Percentiles rank a stretch among this genome's conserved stretches.
phyloP scores from a whole-genome alignment of 345 rosid genomes.

The Anastatica hierochuntica region DNA sequence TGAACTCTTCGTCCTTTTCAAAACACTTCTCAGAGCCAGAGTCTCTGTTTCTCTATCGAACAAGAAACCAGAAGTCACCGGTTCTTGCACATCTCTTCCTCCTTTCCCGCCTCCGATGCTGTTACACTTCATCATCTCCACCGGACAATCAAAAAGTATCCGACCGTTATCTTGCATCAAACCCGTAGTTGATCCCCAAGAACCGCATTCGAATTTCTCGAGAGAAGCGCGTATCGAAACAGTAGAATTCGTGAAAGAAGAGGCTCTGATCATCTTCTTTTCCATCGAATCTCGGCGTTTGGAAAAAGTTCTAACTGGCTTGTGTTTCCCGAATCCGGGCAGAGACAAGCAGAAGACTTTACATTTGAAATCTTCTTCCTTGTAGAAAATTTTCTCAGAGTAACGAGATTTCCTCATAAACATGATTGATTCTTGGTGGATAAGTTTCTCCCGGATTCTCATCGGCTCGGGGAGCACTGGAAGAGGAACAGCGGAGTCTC shows the following conservation, averaged over 20 bases:
- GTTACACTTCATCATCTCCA: conserved; percentile 42
- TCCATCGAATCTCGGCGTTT: conserved; percentile 21
- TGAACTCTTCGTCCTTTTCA: conserved; percentile 33
- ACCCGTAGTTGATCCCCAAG: conserved; percentile 85
- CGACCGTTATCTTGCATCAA: conserved; percentile 30
- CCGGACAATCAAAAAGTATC: conserved; percentile 46
- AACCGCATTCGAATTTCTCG: conserved; percentile 81
- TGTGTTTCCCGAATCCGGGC: conserved; percentile 57
- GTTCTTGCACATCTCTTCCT: conserved; percentile 47
- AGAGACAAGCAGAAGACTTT: conserved; percentile 58
- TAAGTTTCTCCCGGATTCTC: too few relatives aligned
- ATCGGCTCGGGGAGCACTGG: conserved; percentile 30
- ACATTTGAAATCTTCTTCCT: conserved; percentile 54
- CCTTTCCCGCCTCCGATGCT: background rate
- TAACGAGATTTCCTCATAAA: conserved; percentile 4
- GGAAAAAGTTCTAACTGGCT: conserved; percentile 30
- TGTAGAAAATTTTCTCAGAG: too few relatives aligned
- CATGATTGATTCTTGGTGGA: conserved; percentile 13
- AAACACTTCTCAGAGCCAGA: conserved; percentile 33
- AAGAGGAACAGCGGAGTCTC: conserved; percentile 23
- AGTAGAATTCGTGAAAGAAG: conserved; percentile 20
- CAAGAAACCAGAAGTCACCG: conserved; percentile 56
- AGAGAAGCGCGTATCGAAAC: conserved; percentile 65
- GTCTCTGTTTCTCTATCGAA: conserved; percentile 42
- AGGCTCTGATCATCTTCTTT: conserved; percentile 23